phyloP scores from a whole-genome alignment of 2,329 filamentous ascomycete species.

The Aspergillus ochraceoroseus region DNA sequence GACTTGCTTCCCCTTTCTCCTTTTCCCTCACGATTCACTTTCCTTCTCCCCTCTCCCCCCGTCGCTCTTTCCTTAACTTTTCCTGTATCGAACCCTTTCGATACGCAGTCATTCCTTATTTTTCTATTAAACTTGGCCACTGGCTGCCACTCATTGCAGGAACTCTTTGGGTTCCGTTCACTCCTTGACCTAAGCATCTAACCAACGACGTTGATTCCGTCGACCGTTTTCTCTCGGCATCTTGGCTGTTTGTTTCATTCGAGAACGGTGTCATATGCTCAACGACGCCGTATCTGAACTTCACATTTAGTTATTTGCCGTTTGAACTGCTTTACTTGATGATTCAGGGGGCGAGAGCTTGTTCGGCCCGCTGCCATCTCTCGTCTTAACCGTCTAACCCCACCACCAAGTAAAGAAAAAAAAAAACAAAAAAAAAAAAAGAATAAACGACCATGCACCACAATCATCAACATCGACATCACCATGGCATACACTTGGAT shows the following conservation, averaged over 20 bases:
- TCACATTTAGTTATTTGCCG: no score
- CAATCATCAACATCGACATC: slow-evolving; percentile 20
- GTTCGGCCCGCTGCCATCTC: not conserved
- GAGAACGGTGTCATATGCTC: no score
- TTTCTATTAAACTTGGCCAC: slow-evolving; percentile 18
- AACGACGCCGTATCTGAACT: no score
- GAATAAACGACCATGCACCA: slow-evolving; percentile 22
- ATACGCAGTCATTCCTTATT: slow-evolving; percentile 15
- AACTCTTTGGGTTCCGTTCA: slow-evolving; percentile 23
- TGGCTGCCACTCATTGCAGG: slow-evolving; percentile 27
- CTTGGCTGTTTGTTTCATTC: no score
- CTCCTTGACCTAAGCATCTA: slow-evolving; percentile 22
- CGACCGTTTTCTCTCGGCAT: no score
- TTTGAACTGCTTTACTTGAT: slow-evolving; percentile 4
- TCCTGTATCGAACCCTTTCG: slow-evolving; percentile 12
- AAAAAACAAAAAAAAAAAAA: no score
- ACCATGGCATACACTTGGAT: slow-evolving; percentile 26
- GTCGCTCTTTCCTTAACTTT: slow-evolving; percentile 15
- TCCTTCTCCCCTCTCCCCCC: slow-evolving; percentile 3
- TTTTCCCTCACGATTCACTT: slow-evolving; percentile 7
- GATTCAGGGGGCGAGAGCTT: not conserved
- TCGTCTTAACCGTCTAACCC: slow-evolving; percentile 2
- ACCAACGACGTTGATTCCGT: not conserved
- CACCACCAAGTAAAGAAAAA: no score
- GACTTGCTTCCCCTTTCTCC: slow-evolving; percentile 12